These are phyloP conservation scores for Candida michaelii DNA, from an alignment of 805 yeast genomes.

Conservation along the genomic window DNA sequence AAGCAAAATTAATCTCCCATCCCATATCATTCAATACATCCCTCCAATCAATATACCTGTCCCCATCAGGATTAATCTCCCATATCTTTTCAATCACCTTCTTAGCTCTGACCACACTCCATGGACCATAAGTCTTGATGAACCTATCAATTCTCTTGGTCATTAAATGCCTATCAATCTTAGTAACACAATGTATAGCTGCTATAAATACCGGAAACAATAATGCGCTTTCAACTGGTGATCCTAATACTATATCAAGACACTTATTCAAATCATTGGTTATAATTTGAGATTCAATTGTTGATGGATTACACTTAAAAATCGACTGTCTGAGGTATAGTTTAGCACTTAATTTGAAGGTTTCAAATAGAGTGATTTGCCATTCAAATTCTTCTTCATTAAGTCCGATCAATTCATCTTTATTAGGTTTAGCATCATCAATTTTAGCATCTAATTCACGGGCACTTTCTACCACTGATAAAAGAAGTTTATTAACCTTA, in stretches of 20 bases:
- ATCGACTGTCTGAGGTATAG: slow-evolving; percentile 69
- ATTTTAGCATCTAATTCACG: slow-evolving; percentile 48
- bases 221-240: slow-evolving; percentile 68
- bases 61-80: slow-evolving; percentile 51
- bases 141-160: slow-evolving; percentile 51
- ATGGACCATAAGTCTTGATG: slow-evolving; percentile 64
- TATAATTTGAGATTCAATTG: slow-evolving; percentile 62
- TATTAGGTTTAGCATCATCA: slow-evolving; percentile 52
- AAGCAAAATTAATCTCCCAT: slow-evolving; percentile 81
- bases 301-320: slow-evolving; percentile 55
- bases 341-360: slow-evolving; percentile 67
- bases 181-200: slow-evolving; percentile 63
- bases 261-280: slow-evolving; percentile 53
- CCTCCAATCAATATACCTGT: slow-evolving; percentile 70
- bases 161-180: slow-evolving; percentile 54
- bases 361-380: slow-evolving; percentile 70
- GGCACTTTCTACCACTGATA: slow-evolving; percentile 29
- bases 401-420: slow-evolving; percentile 41
- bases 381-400: slow-evolving; percentile 54
- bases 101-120: slow-evolving; percentile 53
- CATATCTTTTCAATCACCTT: slow-evolving; percentile 49
- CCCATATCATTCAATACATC: slow-evolving; percentile 61
- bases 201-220: slow-evolving; percentile 79
- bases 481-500: slow-evolving; percentile 20
- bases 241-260: slow-evolving; percentile 60